Evolutionary conservation across 2,329 filamentous ascomycete species (phyloP).

Genomic region (Trichoderma polysporum): DNA sequence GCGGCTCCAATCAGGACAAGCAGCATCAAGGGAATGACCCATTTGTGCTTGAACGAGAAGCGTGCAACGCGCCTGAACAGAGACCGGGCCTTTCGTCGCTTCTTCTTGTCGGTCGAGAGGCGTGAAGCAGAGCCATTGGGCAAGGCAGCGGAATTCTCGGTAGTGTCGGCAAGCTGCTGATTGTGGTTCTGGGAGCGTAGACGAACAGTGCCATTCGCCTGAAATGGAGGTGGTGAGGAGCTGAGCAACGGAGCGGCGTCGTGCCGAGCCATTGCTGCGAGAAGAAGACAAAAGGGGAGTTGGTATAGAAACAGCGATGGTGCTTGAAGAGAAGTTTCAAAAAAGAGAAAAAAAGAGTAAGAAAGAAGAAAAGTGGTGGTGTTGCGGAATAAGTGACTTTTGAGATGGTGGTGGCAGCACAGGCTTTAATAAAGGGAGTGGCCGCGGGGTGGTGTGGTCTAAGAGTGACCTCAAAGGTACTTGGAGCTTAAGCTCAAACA

Average conservation of each 20-base stretch:
- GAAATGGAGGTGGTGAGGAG: not conserved
- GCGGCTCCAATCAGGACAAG: slow-evolving; percentile 60
- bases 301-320: too few relatives aligned
- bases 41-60: slow-evolving; percentile 54
- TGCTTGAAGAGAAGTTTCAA: not conserved
- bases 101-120: slow-evolving; percentile 9
- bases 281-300: not conserved
- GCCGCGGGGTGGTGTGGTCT: not conserved
- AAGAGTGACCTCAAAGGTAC: not conserved
- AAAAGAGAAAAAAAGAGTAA: not conserved
- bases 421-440: not conserved
- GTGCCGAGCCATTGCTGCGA: slow-evolving; percentile 14
- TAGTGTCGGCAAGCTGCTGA: not conserved
- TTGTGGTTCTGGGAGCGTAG: not conserved
- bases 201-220: not conserved
- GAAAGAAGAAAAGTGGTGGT: not conserved
- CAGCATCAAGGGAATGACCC: slow-evolving; percentile 65
- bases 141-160: not conserved
- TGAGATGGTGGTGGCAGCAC: not conserved
- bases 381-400: not conserved
- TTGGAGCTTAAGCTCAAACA: not conserved
- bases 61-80: slow-evolving; percentile 11
- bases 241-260: slow-evolving; percentile 14
- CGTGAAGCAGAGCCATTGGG: not conserved
- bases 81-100: slow-evolving; percentile 15